Base-by-base conservation (phyloP, 257 asterid genomes). In the Nicotiana obtusifolia region DNA sequence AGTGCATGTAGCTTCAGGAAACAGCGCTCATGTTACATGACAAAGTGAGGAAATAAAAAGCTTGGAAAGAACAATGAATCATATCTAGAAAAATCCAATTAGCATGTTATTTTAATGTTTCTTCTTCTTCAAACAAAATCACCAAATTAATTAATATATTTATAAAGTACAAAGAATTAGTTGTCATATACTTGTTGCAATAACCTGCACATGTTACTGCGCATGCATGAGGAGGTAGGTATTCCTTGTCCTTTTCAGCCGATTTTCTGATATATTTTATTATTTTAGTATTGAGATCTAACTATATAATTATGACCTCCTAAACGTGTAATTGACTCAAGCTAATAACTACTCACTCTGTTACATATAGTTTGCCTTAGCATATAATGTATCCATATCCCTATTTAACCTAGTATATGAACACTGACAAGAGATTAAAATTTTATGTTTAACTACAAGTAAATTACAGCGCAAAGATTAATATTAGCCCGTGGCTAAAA, bases 221-320 rank as follows among this genome's bases (percentile, higher is more conserved):
- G 62, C 41, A 49, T 73, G 79, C 79, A 49, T 7, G 79, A 73
- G 57, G 19, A 52, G 61, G 44, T 73, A 49, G 41, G 79, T 73
- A 16, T 49, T 73, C 52, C 24, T 73, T 73, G 79, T 49, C 62
- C 26, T 24, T 44, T 47, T 49, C 37, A 73, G 52, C 41, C 20
- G 41, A 73, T 7, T 73, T 73, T 47, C 5, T 73, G 16, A 44
- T 71, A 6, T 20, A 28, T 64, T 24, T 61, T 61, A 10, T 24
- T 24, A 24, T 60, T 60, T 17, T 33, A 35, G 35, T 15, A 31
- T 9, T 19, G 54, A 67, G 41, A 7, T 31, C 37, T 33, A 41
- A 8, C 13, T 41, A 41, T 41, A 41, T 35, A 35, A 37, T 1
- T 68, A 35, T 41, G 19, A 41, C 78, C 78, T 69, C 59, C 57